Percentiles rank a stretch among this genome's conserved stretches.
Evolutionary conservation across 31 red algal genomes (phyloP).

Genomic region (Asparagopsis taxiformis): DNA sequence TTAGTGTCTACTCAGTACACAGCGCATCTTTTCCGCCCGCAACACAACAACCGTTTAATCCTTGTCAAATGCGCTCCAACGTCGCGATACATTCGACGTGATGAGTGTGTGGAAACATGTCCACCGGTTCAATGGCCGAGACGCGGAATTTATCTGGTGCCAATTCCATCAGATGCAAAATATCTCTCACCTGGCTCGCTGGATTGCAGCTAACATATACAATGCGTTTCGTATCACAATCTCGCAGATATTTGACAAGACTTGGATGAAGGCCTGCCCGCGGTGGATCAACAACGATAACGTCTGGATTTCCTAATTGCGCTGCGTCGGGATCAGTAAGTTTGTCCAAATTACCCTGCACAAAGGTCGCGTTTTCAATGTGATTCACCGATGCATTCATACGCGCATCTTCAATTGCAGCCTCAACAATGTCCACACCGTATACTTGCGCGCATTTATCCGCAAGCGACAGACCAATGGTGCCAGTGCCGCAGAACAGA

Average conservation of each 20-base stretch:
- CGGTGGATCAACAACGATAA: slow-evolving; percentile 94
- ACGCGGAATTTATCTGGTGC: slow-evolving; percentile 41
- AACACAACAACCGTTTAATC: no score
- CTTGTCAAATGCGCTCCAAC: no score
- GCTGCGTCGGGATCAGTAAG: slow-evolving; percentile 2
- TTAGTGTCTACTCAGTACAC: no score
- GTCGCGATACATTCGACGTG: slow-evolving; percentile 77
- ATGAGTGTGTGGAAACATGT: slow-evolving; percentile 91
- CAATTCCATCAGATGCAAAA: slow-evolving; percentile 29
- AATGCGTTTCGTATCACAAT: slow-evolving; percentile 55
- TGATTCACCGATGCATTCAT: slow-evolving; percentile 71
- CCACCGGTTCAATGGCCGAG: slow-evolving; percentile 53
- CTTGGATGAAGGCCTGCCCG: slow-evolving; percentile 83
- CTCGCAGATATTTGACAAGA: slow-evolving; percentile 59
- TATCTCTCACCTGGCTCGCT: slow-evolving; percentile 74
- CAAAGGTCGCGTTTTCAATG: slow-evolving; percentile 73
- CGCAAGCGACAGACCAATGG: slow-evolving; percentile 84
- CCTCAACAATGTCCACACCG: slow-evolving; percentile 74
- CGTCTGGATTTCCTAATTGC: slow-evolving; percentile 34
- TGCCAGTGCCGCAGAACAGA: slow-evolving; percentile 93
- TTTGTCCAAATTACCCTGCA: slow-evolving; percentile 74
- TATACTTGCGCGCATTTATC: slow-evolving; percentile 35
- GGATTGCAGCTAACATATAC: slow-evolving; percentile 99
- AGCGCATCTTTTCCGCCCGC: no score
- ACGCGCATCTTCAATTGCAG: slow-evolving; percentile 76